Conservation (phyloP, 1,284 basidiomycete genomes). For the Cutaneotrichosporon cyanovorans region DNA sequence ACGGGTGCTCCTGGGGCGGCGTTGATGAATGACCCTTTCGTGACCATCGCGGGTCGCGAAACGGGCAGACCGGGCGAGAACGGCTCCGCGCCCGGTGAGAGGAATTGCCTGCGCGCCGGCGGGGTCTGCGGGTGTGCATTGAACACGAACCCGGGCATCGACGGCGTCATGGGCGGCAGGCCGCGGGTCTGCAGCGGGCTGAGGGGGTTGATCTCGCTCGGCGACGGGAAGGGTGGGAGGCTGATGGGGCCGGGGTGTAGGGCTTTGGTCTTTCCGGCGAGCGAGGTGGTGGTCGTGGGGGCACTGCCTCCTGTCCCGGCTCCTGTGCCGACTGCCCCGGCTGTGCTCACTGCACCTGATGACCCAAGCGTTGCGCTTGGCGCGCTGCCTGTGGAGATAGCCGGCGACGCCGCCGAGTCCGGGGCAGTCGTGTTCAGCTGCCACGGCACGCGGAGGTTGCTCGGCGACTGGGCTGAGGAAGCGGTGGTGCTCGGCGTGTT, state of each 20-base stretch:
- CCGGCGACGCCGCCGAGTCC: neutral
- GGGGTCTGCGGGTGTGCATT: slow-evolving; percentile 45
- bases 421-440: slow-evolving; percentile 17
- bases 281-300: too few relatives aligned
- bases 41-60: slow-evolving; percentile 32
- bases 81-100: slow-evolving; percentile 37
- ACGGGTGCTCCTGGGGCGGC: slow-evolving; percentile 46
- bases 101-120: slow-evolving; percentile 34
- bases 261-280: neutral
- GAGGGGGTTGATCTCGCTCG: slow-evolving; percentile 30
- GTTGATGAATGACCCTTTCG: slow-evolving; percentile 44
- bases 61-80: slow-evolving; percentile 44
- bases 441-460: slow-evolving; percentile 21
- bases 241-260: slow-evolving; percentile 39
- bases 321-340: too few relatives aligned
- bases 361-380: too few relatives aligned
- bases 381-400: too few relatives aligned
- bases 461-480: neutral
- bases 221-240: slow-evolving; percentile 34
- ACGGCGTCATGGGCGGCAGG: slow-evolving; percentile 46
- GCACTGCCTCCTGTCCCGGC: too few relatives aligned
- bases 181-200: slow-evolving; percentile 38
- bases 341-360: too few relatives aligned
- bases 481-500: too few relatives aligned
- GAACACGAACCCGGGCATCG: slow-evolving; percentile 47